Evolutionary conservation across 2,329 filamentous ascomycete species (phyloP).

Genomic region (Beauveria sp.): DNA sequence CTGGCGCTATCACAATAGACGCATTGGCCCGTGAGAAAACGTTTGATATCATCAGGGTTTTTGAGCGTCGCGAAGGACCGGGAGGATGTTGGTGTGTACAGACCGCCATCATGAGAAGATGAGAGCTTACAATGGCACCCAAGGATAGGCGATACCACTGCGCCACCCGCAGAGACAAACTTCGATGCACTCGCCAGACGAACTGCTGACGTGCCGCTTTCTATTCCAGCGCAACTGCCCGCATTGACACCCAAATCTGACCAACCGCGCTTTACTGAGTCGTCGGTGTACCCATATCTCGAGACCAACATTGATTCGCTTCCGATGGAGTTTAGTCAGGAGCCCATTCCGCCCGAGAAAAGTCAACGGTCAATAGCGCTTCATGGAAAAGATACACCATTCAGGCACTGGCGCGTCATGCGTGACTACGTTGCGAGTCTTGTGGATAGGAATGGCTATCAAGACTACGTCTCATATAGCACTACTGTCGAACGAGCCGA

Average conservation of each 20-base stretch:
- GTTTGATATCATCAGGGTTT: neutral
- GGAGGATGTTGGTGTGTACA: neutral
- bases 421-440: conserved; percentile 46
- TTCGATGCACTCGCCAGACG: neutral
- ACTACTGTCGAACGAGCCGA: conserved; percentile 55
- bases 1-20: neutral
- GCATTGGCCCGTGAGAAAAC: neutral
- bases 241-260: conserved; percentile 31
- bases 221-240: conserved; percentile 41
- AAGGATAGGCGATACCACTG: neutral
- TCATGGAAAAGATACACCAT: conserved; percentile 52
- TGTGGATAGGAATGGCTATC: conserved; percentile 44
- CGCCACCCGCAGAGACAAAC: neutral
- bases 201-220: conserved; percentile 38
- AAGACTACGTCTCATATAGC: conserved; percentile 43
- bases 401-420: conserved; percentile 53
- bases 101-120: too few species aligned
- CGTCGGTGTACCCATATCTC: conserved; percentile 54
- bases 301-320: conserved; percentile 55
- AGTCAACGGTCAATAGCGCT: conserved; percentile 23
- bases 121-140: neutral
- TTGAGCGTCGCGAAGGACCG: neutral
- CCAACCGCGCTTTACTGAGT: conserved; percentile 46
- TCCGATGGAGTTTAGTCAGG: conserved; percentile 54
- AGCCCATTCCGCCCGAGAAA: conserved; percentile 38